Conservation (phyloP, 139 green algal species). For the Coelastrella sp. region DNA sequence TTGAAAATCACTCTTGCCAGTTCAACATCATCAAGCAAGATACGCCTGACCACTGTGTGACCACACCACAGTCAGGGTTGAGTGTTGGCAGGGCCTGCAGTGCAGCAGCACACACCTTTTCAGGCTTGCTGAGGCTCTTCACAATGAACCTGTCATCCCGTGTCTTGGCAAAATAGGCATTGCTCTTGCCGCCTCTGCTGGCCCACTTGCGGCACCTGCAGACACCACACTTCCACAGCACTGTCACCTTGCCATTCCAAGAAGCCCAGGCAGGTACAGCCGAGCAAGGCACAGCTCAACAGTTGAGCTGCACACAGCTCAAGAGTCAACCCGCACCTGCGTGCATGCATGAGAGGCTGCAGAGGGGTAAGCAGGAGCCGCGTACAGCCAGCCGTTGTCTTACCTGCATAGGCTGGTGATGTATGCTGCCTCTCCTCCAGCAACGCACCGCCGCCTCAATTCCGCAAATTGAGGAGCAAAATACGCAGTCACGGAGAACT, state of each 20-base stretch:
- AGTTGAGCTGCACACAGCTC: too few relatives aligned
- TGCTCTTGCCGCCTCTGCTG: conserved; percentile 88
- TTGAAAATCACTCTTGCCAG: too few relatives aligned
- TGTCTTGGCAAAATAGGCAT: conserved; percentile 95
- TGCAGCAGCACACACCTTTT: conserved; percentile 40
- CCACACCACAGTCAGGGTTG: too few relatives aligned
- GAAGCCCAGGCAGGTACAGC: too few relatives aligned
- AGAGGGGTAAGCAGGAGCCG: too few relatives aligned
- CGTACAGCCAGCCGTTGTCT: background rate
- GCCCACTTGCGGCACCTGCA: conserved; percentile 70
- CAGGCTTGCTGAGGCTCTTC: conserved; percentile 53
- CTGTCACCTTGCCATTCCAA: too few relatives aligned
- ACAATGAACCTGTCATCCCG: conserved; percentile 81
- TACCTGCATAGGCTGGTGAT: conserved; percentile 77
- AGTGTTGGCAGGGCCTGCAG: background rate
- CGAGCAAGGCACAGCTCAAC: too few relatives aligned
- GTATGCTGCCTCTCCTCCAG: conserved; percentile 83
- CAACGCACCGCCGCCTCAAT: conserved; percentile 73
- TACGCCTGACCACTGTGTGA: too few relatives aligned
- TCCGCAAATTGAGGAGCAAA: conserved; percentile 91
- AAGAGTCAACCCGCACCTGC: too few relatives aligned
- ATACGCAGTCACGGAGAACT: conserved; percentile 74
- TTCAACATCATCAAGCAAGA: too few relatives aligned
- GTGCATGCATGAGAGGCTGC: too few relatives aligned
- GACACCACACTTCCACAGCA: background rate